Conservation (phyloP, 345 rosid species). For the Arabis alpina region DNA sequence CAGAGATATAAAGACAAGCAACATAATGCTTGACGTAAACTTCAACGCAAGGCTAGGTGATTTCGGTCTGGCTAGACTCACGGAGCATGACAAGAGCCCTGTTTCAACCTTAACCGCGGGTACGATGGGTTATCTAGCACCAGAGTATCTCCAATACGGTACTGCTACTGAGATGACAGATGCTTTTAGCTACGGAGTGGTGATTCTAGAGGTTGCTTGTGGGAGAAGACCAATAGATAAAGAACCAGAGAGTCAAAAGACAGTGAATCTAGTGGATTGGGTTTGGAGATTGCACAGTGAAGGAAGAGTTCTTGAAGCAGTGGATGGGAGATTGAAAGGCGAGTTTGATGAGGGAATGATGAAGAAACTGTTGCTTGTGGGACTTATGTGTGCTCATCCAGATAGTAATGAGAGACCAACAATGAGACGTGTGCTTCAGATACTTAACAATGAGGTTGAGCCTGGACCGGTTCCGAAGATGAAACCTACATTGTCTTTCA, state of each 20-base stretch:
- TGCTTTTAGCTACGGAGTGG: constrained; percentile 87
- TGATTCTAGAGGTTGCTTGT: constrained; percentile 85
- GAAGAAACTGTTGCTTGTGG: constrained; percentile 83
- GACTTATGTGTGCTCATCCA: constrained; percentile 85
- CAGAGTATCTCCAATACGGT: constrained; percentile 94
- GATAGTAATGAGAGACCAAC: constrained; percentile 76
- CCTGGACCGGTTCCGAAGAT: constrained; percentile 57
- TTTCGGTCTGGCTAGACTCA: constrained; percentile 92
- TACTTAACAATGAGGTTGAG: constrained; percentile 71
- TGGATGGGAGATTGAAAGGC: constrained; percentile 69
- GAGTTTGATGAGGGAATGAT: constrained; percentile 67
- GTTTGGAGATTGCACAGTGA: constrained; percentile 78
- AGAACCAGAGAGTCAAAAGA: constrained; percentile 58
- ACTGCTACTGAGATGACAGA: constrained; percentile 92
- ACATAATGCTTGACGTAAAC: constrained; percentile 83
- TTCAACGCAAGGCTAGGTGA: constrained; percentile 91
- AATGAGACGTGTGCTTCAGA: constrained; percentile 85
- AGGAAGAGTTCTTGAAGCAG: constrained; percentile 78
- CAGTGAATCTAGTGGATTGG: constrained; percentile 93
- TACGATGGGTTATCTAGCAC: constrained; percentile 97
- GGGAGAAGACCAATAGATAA: constrained; percentile 93
- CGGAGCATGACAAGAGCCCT: constrained; percentile 92
- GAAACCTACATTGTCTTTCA: constrained; percentile 84
- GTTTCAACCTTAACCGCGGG: constrained; percentile 95
- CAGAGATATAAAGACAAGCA: constrained; percentile 87